phyloP scores from a whole-genome alignment of 2,329 filamentous ascomycete genomes.

The Claviceps citrina region DNA sequence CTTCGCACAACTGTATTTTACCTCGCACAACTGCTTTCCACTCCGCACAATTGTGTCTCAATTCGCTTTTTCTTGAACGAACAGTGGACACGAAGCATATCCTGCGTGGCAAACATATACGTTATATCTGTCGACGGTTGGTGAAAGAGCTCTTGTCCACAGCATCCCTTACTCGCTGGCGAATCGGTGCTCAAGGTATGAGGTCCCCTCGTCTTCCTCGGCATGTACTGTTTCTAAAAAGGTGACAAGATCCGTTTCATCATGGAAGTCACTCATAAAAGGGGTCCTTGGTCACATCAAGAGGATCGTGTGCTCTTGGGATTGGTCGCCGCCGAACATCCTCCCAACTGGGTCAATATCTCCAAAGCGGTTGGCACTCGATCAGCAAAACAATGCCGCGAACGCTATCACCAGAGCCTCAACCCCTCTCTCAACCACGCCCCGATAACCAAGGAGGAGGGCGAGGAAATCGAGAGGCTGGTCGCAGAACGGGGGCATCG shows the following conservation, averaged over 20 bases:
- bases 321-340: constrained; percentile 55
- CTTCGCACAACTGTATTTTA: too few species aligned
- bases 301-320: constrained; percentile 59
- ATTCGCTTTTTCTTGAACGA: too few species aligned
- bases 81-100: too few species aligned
- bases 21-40: too few species aligned
- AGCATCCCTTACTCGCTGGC: neutral
- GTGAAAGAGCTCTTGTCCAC: too few species aligned
- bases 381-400: constrained; percentile 86
- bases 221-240: neutral
- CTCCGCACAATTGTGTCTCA: too few species aligned
- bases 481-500: constrained; percentile 68
- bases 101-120: neutral
- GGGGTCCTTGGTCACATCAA: constrained; percentile 69
- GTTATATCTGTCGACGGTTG: neutral
- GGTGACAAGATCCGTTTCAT: neutral
- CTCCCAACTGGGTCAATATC: constrained; percentile 83
- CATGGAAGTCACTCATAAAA: constrained; percentile 17
- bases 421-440: constrained; percentile 61
- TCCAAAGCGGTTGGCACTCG: constrained; percentile 59
- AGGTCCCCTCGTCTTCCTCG: neutral
- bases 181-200: neutral
- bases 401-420: constrained; percentile 86
- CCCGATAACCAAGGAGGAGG: constrained; percentile 57
- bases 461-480: constrained; percentile 57